Evolutionary conservation across 116 monocot genomes (phyloP).

Genomic region (Phalaenopsis hybrid): DNA sequence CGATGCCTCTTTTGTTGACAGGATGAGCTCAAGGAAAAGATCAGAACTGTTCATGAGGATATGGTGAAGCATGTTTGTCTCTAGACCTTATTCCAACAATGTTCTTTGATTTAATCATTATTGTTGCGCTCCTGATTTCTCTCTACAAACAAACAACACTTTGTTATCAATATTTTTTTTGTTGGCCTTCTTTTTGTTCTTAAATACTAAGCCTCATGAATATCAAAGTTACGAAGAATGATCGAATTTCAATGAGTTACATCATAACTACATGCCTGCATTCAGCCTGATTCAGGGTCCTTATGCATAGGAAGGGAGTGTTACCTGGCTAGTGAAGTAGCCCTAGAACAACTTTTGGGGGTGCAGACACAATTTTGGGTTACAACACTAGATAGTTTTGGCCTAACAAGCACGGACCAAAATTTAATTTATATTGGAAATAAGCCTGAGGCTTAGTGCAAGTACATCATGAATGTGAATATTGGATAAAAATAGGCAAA

Average conservation of each 20-base stretch:
- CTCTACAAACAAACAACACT: neutral
- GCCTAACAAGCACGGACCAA: neutral
- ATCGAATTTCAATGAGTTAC: neutral
- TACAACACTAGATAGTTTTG: neutral
- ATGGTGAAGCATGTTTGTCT: constrained; percentile 45
- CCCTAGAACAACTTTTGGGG: neutral
- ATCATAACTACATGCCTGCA: neutral
- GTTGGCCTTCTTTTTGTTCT: neutral
- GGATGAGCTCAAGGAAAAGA: constrained; percentile 37
- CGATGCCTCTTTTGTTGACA: constrained; percentile 9
- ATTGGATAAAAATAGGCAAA: neutral
- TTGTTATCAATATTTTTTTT: neutral
- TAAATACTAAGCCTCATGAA: neutral
- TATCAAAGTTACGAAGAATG: neutral
- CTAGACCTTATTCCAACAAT: neutral
- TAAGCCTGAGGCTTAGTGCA: neutral
- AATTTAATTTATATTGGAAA: neutral
- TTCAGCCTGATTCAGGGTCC: too few species aligned
- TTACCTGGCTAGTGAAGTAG: neutral
- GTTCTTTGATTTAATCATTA: neutral
- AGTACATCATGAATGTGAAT: neutral
- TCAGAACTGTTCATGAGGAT: constrained; percentile 29
- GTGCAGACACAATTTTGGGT: neutral
- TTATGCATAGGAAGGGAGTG: neutral
- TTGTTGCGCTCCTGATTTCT: constrained; percentile 3